Evolutionary conservation across 139 green algal genomes (phyloP), one percentile per base, ranked within the genome.

Genomic region (Closterium sp.): DNA sequence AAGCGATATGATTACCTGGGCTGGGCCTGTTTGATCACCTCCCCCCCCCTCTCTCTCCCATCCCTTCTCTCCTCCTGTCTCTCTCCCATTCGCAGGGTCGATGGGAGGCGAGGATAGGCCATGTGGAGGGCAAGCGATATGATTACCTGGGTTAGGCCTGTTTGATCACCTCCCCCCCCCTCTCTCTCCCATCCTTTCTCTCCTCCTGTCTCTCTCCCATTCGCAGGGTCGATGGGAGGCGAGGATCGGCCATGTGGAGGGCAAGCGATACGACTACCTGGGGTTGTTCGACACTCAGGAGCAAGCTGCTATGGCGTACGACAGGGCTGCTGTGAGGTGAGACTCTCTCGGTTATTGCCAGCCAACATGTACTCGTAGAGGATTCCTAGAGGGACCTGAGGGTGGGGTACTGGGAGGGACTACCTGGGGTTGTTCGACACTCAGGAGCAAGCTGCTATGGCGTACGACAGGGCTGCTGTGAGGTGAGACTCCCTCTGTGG

Each of bases 31-130:
- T 94, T 62, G 88, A 92, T 45, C 38, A 45, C 4, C 38, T 6
- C 38, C 4, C 10, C 0, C 4, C 4, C 38, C 38, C 38, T 6
- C 4, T 45, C 38, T 9, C 38, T 45, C 38, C 38, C 38, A 9
- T 45, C 38, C 38, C 38, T 0, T 45, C 38, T 45, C 38, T 9
- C 38, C 38, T 0, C 10, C 38, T 45, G 5, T 9, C 38, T 45
- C 38, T 24, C 13, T 27, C 13, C 2, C 4, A 70, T 19, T 70
- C 45, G 9, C 91, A 95, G 93, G 89, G 91, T 34, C 88, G 88
- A 31, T 99, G 97, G 97, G 98, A 99, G 94, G 96, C 97, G 0
- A 95, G 97, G 29, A 98, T 99, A 42, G 97, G 97, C 9, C 95
- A 94, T 10, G 90, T 98, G 31, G 30, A 91, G 2, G 96, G 95